Conservation (phyloP, 495 filamentous ascomycete species). For the Annulohypoxylon stygium region DNA sequence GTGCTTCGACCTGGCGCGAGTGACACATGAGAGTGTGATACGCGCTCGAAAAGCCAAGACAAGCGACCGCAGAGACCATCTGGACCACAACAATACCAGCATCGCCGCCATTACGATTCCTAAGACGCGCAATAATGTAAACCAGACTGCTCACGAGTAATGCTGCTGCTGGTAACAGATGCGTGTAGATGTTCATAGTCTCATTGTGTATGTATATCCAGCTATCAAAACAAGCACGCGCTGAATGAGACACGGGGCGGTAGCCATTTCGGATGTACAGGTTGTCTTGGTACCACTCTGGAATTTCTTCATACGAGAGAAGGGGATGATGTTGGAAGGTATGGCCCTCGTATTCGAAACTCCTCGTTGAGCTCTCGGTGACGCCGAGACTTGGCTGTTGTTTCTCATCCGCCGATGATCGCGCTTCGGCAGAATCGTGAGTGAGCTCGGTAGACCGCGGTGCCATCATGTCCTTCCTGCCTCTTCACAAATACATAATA, state of each 20-base stretch:
- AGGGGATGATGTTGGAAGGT: slow-evolving; percentile 41
- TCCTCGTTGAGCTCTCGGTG: slow-evolving; percentile 36
- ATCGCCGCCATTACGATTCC: slow-evolving; percentile 52
- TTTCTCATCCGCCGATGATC: slow-evolving; percentile 30
- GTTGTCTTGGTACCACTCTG: slow-evolving; percentile 81
- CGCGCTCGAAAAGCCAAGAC: slow-evolving; percentile 57
- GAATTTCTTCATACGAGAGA: slow-evolving; percentile 68
- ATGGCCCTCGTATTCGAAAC: slow-evolving; percentile 39
- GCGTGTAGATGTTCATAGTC: slow-evolving; percentile 85
- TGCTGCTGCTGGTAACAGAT: slow-evolving; percentile 66
- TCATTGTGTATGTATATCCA: slow-evolving; percentile 86
- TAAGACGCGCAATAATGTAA: slow-evolving; percentile 37
- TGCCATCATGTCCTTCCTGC: slow-evolving; percentile 16
- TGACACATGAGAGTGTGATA: slow-evolving; percentile 69
- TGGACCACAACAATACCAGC: slow-evolving; percentile 59
- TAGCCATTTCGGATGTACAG: slow-evolving; percentile 80
- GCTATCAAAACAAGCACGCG: slow-evolving; percentile 71
- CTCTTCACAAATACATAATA: background rate
- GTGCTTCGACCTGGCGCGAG: slow-evolving; percentile 53
- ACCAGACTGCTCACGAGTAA: slow-evolving; percentile 44
- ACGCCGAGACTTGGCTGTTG: slow-evolving; percentile 13
- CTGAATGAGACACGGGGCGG: slow-evolving; percentile 76
- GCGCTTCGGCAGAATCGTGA: background rate
- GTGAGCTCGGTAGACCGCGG: slow-evolving; percentile 15
- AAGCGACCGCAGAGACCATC: slow-evolving; percentile 55